phyloP scores from a whole-genome alignment of 495 filamentous ascomycete genomes.

The Tuber indicum region DNA sequence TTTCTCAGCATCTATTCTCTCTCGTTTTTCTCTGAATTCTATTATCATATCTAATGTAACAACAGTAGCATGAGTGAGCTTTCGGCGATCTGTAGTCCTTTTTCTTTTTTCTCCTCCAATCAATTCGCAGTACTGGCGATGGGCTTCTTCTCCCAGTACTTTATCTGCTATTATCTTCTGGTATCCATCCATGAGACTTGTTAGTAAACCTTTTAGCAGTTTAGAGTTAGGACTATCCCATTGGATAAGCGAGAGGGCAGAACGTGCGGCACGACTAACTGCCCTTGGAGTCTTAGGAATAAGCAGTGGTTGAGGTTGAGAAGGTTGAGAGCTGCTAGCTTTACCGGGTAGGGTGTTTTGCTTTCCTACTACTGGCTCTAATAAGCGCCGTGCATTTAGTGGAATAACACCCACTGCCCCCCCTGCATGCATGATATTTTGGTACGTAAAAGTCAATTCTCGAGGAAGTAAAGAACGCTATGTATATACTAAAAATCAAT shows the following conservation, averaged over 20 bases:
- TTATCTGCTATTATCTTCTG: background rate
- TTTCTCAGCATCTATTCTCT: background rate
- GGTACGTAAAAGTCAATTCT: background rate
- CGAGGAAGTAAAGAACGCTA: background rate
- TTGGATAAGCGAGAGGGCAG: background rate
- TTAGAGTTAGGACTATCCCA: background rate
- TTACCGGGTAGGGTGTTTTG: background rate
- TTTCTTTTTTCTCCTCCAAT: background rate
- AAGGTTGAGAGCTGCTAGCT: background rate
- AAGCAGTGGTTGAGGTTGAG: too few relatives aligned
- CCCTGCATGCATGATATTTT: background rate
- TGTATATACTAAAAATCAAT: background rate
- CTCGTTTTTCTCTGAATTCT: background rate
- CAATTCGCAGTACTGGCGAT: background rate
- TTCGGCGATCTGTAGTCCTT: background rate
- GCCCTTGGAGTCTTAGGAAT: background rate
- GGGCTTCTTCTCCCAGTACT: background rate
- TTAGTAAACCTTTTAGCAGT: background rate
- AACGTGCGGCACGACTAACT: background rate
- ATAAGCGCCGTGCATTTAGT: background rate
- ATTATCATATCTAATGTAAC: background rate
- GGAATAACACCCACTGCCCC: background rate
- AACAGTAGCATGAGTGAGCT: background rate
- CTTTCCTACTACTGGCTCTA: background rate
- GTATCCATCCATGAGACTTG: background rate